Evolutionary conservation across 2,329 filamentous ascomycete species (phyloP), one percentile per base, ranked within the genome.

Genomic region (Diaporthe ampelina): DNA sequence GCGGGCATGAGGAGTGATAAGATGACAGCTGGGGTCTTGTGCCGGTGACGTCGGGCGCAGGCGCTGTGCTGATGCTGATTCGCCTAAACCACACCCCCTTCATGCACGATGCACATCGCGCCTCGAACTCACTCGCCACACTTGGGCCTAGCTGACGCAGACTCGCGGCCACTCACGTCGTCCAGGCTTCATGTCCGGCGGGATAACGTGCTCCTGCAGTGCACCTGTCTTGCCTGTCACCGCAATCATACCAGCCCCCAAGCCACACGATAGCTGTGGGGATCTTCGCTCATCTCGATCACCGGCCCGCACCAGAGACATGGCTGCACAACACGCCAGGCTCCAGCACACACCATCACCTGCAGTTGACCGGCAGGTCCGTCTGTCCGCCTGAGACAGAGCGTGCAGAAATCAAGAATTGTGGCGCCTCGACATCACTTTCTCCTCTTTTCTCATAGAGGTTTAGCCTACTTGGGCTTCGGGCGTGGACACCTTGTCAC

Each of bases 111-210:
- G 63, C 54, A 37, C 71, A 69, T 67, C 71, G 52, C 71, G 71
- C 69, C 43, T 61, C 56, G 69, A 68, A 35, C 65, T 63, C 72
- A 70, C 48, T 70, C 72, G 72, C 72, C 72, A 73, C 72, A 73
- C 63, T 21, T 58, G 67, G 19, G 50, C 72, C 54, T 43, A 48
- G 32, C 24, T 70, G 65, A 70, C 69, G 67, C 72, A 73, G 29
- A 4, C 48, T n/a, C 7, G 21, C 50, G 56, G 32, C 69, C 69
- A 72, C 43, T 71, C 56, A 67, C 72, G 45, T 69, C 71, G 61
- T 29, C 63, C 56, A 52, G 61, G 32, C 45, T 1, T 24, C 1
- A 35, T n/a, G 17, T n/a, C 24, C 13, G 48, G 37, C 48, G 5
- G 29, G 54, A 52, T 59, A 35, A 50, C 19, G 29, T 52, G 29